Base-by-base conservation (phyloP, 176 grass and related monocot species). In the Alopecurus myosuroides region DNA sequence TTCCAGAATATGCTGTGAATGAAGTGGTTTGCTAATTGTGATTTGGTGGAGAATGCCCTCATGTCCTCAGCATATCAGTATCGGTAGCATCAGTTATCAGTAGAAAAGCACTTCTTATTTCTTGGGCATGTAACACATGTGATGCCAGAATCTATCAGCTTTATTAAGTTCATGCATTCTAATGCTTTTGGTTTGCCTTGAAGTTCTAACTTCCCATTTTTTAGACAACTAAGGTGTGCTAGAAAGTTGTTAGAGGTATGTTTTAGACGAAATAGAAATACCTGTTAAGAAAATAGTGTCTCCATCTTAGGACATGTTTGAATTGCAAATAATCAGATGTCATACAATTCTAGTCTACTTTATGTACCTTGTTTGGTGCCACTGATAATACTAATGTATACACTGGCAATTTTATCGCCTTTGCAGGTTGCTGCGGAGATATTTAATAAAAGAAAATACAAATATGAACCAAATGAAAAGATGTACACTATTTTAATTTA, bases 401-500 rank as follows among this genome's bases (percentile, higher is more conserved):
- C 45, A 56, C 72, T 46, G 35, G 12, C 53, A 36, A 81, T 63
- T 72, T 37, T 62, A 26, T 80, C 46, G 48, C 7, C 67, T 22
- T 87, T 83, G 45, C 85, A 95, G 93, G 82, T 98, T 90, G 93
- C 93, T 77, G 90, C 90, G 8, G 97, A 98, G 76, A 17, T 95
- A 81, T 98, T 98, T 29, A 98, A 98, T 82, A 95, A 98, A 81
- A 92, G 97, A 75, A 98, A 98, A 87, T 90, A 80, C 81, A 98
- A 92, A 78, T 94, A 98, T 28, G 86, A 92, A 83, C 85, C 85
- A 37, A 87, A 95, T 40, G 91, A 90, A 84, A 98, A 92, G 86
- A 89, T 91, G 84, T 95, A 98, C 70, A 90, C 78, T 45, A 90
- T 95, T 78, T 58, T 98, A 82, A 94, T 95, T 23, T 94, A 91